A percentile compares a stretch with the other conserved stretches of the same genome.
These are phyloP conservation scores for Scedosporium dehoogii DNA, from an alignment of 2,329 filamentous ascomycete species.

Conservation along the genomic window DNA sequence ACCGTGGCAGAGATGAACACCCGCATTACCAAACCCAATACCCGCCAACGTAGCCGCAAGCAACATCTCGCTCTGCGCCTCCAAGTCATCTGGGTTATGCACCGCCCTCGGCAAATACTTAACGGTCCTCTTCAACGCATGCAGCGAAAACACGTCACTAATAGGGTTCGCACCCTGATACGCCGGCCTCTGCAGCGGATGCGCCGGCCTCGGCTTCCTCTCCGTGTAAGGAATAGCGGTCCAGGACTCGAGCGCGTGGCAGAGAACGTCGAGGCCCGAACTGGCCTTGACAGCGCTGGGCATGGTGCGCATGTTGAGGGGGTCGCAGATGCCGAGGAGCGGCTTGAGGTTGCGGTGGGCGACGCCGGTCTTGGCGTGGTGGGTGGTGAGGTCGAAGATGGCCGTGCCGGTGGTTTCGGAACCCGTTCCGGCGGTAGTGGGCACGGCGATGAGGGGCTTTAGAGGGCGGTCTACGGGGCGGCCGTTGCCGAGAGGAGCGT, in stretches of 20 bases:
- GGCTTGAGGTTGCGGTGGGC: conserved; percentile 94
- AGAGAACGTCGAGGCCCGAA: conserved; percentile 89
- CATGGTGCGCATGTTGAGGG: conserved; percentile 93
- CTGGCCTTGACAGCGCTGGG: conserved; percentile 85
- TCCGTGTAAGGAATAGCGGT: conserved; percentile 93
- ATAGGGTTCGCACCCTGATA: conserved; percentile 98
- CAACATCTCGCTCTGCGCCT: conserved; percentile 93
- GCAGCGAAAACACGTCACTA: conserved; percentile 90
- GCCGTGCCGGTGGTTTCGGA: conserved; percentile 96
- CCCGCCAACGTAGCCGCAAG: conserved; percentile 89
- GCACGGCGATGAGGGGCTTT: conserved; percentile 63
- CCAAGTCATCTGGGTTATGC: conserved; percentile 76
- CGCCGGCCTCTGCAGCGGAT: conserved; percentile 83
- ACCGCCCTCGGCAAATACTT: conserved; percentile 89
- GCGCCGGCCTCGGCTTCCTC: conserved; percentile 71
- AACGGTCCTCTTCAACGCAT: conserved; percentile 71
- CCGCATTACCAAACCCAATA: conserved; percentile 94
- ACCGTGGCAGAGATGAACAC: conserved; percentile 70
- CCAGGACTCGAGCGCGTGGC: conserved; percentile 92
- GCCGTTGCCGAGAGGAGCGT: conserved; percentile 83
- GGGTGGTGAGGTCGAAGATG: conserved; percentile 89
- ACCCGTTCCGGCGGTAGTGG: conserved; percentile 74
- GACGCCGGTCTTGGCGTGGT: conserved; percentile 89
- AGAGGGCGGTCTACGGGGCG: conserved; percentile 56
- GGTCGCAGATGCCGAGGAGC: conserved; percentile 75